Base-by-base conservation (phyloP, 2,329 filamentous ascomycete species). In the Phyllosticta citriasiana region DNA sequence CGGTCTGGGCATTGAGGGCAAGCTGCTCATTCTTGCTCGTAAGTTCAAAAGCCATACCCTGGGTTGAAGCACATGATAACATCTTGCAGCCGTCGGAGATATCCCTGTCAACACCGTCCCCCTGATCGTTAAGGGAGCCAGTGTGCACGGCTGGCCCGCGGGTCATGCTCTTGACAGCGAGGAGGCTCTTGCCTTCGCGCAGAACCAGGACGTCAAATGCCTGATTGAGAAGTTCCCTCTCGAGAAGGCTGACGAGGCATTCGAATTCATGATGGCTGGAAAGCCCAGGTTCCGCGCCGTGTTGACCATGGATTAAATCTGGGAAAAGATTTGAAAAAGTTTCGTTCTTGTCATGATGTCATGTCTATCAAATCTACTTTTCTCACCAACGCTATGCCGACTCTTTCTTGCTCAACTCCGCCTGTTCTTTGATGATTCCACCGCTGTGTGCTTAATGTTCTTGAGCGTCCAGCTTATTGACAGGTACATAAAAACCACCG, bases 21-120 rank as follows among this genome's bases (percentile, higher is more conserved):
- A 83, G 69, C 67, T 88, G 7, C 69, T 88, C 16, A 73, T 85
- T n/a, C 76, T 88, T 30, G 79, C 85, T 0, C 78, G 70, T 72
- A 66, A 66, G 70, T 68, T 33, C 0, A 16, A 19, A 22, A 22
- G 19, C 19, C 14, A 9, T 24, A 26, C 55, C 22, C 47, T 26
- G 19, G 4, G 5, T n/a, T 56, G 14, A n/a, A 27, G 3, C 26
- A 25, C 10, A 22, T 47, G 35, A 24, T 57, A 25, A 57, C 25
- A n/a, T 1, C 3, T 30, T 25, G 51, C 53, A 76, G 76, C 77
- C 51, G 72, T 75, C 25, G 78, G 79, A 0, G 76, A 79, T 1
- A 68, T 80, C 26, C 70, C 74, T 0, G 64, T 80, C 35, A 69
- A 79, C 63, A 77, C 75, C 52, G 73, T 72, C 12, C 60, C 69